Percentiles rank a stretch among this genome's conserved stretches.
These are phyloP conservation scores for Artemisia tridentata DNA, from an alignment of 129 eudicot species.

Conservation along the genomic window DNA sequence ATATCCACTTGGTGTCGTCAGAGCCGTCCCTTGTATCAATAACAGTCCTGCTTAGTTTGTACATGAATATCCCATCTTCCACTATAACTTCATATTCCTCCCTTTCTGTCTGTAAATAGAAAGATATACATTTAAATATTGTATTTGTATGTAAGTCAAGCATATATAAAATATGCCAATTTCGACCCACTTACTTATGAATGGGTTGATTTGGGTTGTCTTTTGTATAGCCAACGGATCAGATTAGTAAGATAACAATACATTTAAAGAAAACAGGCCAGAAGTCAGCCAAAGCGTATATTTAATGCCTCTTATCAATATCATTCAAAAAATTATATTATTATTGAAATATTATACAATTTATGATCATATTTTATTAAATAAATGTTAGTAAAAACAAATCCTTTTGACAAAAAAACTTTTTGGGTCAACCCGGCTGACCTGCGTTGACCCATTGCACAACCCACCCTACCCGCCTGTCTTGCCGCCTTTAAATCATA, in stretches of 20 bases:
- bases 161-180: background rate
- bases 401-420: background rate
- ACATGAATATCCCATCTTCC: slow-evolving; percentile 56
- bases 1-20: slow-evolving; percentile 76
- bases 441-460: background rate
- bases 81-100: slow-evolving; percentile 68
- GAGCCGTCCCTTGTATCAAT: slow-evolving; percentile 62
- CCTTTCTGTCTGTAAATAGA: slow-evolving; percentile 62
- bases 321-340: too few species aligned
- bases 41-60: slow-evolving; percentile 50
- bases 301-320: too few species aligned
- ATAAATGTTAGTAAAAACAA: too few species aligned
- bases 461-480: slow-evolving; percentile 18
- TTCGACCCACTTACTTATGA: background rate
- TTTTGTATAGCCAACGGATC: background rate
- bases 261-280: background rate
- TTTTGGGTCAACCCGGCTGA: background rate
- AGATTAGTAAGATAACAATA: background rate
- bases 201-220: background rate
- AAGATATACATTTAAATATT: background rate
- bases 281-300: too few species aligned
- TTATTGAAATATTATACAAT: too few species aligned
- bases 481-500: background rate
- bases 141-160: slow-evolving; percentile 2
- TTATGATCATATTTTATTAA: too few species aligned